Percentiles rank a stretch among this genome's conserved stretches.
Evolutionary conservation across 2,329 filamentous ascomycete genomes (phyloP).

Genomic region (Aureobasidium namibiae): DNA sequence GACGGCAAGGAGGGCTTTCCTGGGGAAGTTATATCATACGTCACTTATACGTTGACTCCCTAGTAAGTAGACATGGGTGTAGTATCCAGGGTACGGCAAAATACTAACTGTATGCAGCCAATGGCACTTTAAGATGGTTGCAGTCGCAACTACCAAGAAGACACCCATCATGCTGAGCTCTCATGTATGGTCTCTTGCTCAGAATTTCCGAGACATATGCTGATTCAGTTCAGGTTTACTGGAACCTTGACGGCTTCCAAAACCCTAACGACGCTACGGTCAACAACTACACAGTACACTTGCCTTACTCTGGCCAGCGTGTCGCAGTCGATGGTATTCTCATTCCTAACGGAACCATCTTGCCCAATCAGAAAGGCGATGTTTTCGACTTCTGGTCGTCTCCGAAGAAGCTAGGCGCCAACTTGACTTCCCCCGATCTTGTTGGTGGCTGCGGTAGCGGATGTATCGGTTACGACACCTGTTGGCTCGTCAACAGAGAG

Average conservation of each 20-base stretch:
- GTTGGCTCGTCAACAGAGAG: slow-evolving; percentile 59
- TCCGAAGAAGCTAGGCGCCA: slow-evolving; percentile 70
- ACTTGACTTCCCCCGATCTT: slow-evolving; percentile 55
- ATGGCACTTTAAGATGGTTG: slow-evolving; percentile 68
- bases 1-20: slow-evolving; percentile 72
- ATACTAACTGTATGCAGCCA: slow-evolving; percentile 31
- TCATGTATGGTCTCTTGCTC: slow-evolving; percentile 41
- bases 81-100: too few relatives aligned
- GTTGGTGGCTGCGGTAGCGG: slow-evolving; percentile 67
- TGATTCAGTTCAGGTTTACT: slow-evolving; percentile 53
- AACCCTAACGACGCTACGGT: slow-evolving; percentile 59
- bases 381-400: slow-evolving; percentile 77
- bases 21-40: slow-evolving; percentile 63
- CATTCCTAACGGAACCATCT: slow-evolving; percentile 50
- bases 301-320: slow-evolving; percentile 65
- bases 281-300: slow-evolving; percentile 63
- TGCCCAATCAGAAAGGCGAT: slow-evolving; percentile 57
- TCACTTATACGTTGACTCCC: slow-evolving; percentile 63
- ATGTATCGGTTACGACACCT: slow-evolving; percentile 80
- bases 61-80: neutral
- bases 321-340: slow-evolving; percentile 53
- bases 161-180: slow-evolving; percentile 77
- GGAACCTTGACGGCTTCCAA: slow-evolving; percentile 73
- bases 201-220: neutral
- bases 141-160: slow-evolving; percentile 61